Percentiles rank a stretch among this genome's conserved stretches.
These are phyloP conservation scores for Flaveria linearis DNA, from an alignment of 129 eudicot genomes.

Conservation along the genomic window DNA sequence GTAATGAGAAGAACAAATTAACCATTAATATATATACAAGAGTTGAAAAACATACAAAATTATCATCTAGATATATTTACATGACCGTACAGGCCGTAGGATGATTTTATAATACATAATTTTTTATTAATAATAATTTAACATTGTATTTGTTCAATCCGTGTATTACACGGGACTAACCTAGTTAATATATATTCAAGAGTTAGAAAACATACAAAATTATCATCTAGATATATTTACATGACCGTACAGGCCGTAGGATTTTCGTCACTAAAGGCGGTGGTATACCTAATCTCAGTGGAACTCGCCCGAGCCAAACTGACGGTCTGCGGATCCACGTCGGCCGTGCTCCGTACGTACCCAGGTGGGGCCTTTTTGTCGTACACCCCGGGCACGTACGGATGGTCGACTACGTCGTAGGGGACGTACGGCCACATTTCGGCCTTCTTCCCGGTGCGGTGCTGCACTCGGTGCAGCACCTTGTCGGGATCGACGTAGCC, in stretches of 20 bases:
- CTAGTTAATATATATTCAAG: too few relatives aligned
- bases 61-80: not conserved
- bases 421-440: conserved; percentile 66
- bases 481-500: conserved; percentile 64
- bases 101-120: too few relatives aligned
- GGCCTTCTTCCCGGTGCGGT: conserved; percentile 55
- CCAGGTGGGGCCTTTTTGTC: conserved; percentile 69
- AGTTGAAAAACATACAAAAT: not conserved
- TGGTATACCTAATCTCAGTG: conserved; percentile 42
- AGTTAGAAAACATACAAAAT: not conserved
- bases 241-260: conserved; percentile 51
- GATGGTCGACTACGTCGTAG: conserved; percentile 55
- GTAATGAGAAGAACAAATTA: too few relatives aligned
- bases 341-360: conserved; percentile 41
- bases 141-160: too few relatives aligned
- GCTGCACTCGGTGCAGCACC: conserved; percentile 49
- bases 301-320: conserved; percentile 47
- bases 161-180: too few relatives aligned
- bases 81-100: conserved; percentile 51
- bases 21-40: too few relatives aligned
- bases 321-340: conserved; percentile 27
- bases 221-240: not conserved
- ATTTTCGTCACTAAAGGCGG: conserved; percentile 68
- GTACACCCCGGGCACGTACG: conserved; percentile 58
- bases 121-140: too few relatives aligned